phyloP scores from a whole-genome alignment of 169 alveolate species.

The Plasmodium vivax region DNA sequence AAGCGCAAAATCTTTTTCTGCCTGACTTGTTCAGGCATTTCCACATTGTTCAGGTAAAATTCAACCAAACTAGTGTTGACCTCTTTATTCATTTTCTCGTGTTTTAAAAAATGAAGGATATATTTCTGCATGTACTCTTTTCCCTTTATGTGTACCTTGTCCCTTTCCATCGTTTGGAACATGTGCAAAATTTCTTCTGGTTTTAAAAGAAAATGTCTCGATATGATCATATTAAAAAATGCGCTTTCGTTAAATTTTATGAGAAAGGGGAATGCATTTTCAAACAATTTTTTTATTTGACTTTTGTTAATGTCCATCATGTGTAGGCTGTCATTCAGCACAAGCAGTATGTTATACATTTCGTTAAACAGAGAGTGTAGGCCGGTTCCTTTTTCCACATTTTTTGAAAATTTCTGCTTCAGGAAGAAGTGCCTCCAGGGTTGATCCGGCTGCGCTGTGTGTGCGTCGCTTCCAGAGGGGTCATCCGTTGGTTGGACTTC shows the following conservation, averaged over 20 bases:
- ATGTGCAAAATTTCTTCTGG: conserved; percentile 33
- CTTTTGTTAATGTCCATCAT: conserved; percentile 13
- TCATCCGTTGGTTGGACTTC: neutral
- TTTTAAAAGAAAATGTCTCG: conserved; percentile 16
- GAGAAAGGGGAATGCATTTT: conserved; percentile 46
- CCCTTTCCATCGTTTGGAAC: conserved; percentile 13
- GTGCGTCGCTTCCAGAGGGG: neutral
- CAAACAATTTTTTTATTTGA: conserved; percentile 36
- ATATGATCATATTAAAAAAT: conserved; percentile 25
- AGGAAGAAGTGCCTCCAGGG: conserved; percentile 1
- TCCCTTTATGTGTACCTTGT: neutral
- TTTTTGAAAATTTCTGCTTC: neutral
- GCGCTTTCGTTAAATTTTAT: conserved; percentile 50
- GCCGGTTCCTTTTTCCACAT: neutral
- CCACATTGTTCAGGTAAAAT: conserved; percentile 31
- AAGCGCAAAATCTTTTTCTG: conserved; percentile 28
- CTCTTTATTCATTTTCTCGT: conserved; percentile 38
- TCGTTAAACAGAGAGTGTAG: conserved; percentile 13
- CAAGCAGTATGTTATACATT: conserved; percentile 33
- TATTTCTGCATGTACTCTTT: conserved; percentile 62
- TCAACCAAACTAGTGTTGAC: conserved; percentile 36
- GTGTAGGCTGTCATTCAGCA: conserved; percentile 36
- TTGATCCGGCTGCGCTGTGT: neutral
- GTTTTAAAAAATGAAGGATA: conserved; percentile 20
- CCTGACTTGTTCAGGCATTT: conserved; percentile 31